Base-by-base conservation (phyloP, 768 basidiomycete genomes). In the Bullera alba region DNA sequence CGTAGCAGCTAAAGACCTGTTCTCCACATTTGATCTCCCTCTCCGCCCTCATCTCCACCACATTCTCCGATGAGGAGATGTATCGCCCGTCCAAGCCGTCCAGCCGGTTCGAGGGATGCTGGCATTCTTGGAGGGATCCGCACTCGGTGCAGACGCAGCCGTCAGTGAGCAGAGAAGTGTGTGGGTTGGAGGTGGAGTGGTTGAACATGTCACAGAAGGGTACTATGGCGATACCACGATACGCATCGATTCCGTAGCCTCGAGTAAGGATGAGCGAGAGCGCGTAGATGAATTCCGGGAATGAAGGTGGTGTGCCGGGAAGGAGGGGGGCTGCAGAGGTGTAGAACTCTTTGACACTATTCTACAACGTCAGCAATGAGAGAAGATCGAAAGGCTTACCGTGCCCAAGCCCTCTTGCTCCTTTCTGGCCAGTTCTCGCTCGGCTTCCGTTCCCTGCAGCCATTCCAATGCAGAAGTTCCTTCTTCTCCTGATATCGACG, bases 221-320 rank as follows among this genome's bases (percentile, higher is more conserved):
- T 17, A 88, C 85, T 79, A 93, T 84, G 1, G 84, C 79, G 16
- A 91, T 74, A 5, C 81, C 81, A 66, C 88, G 87, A 65, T 81
- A 90, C 5, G 80, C 77, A 70, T 92, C 89, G 53, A 89, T 80
- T 52, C 86, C 75, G 72, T 92, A 92, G 2, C 87, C 84, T 32
- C 89, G 78, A 3, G 87, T 85, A 2, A 83, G 85, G 44, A 92
- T 85, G 28, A 90, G 77, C 1, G 79, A 74, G 60, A 79, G 81
- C 8, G 83, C 80, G 44, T 77, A 74, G 45, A 76, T 70, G 64
- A 83, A 84, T 0, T 75, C 51, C 2, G 48, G 25, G 42, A 70
- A 55, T 0, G 65, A 47, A 2, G 60, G 56, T 0, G 53, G 56
- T 0, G 59, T 62, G 1, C 50, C 28, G 16, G 56, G 65, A 22